phyloP scores from a whole-genome alignment of 2,329 filamentous ascomycete species.

The Cladorrhinum sp. region DNA sequence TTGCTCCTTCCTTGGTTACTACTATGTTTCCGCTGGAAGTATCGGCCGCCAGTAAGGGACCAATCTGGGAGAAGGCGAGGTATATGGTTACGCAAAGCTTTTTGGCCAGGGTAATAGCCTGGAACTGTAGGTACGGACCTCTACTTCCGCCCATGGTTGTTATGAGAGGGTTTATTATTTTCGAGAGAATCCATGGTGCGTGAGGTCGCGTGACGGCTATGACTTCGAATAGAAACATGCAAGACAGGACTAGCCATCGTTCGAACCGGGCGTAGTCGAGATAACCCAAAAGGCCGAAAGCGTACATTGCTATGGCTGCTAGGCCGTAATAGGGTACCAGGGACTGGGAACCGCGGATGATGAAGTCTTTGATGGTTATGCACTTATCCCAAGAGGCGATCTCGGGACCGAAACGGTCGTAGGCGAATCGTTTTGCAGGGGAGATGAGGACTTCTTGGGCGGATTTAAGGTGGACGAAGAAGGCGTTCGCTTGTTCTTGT shows the following conservation, averaged over 20 bases:
- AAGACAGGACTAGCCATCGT: constrained; percentile 58
- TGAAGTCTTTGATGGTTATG: constrained; percentile 68
- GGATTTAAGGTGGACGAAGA: constrained; percentile 80
- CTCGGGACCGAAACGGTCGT: constrained; percentile 81
- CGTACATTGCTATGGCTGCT: constrained; percentile 57
- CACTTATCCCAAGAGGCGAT: constrained; percentile 56
- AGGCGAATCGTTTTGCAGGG: constrained; percentile 75
- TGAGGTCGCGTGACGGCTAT: constrained; percentile 53
- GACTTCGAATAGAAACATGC: constrained; percentile 56
- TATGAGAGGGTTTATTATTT: constrained; percentile 33
- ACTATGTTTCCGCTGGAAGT: constrained; percentile 33
- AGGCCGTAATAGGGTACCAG: constrained; percentile 60
- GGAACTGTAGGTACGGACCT: constrained; percentile 76
- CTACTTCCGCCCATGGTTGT: constrained; percentile 39
- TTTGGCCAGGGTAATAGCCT: constrained; percentile 72
- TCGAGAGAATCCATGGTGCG: constrained; percentile 42
- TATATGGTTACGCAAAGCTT: constrained; percentile 75
- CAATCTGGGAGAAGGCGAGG: constrained; percentile 79
- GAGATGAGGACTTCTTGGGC: constrained; percentile 81
- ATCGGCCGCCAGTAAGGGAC: constrained; percentile 57
- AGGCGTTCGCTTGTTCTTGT: constrained; percentile 33
- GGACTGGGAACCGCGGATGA: constrained; percentile 60
- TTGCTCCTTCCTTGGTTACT: constrained; percentile 33
- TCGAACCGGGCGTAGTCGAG: constrained; percentile 65
- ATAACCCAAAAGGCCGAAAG: constrained; percentile 63